phyloP scores from a whole-genome alignment of 2,329 filamentous ascomycete species.

The Trichoderma brevicompactum region DNA sequence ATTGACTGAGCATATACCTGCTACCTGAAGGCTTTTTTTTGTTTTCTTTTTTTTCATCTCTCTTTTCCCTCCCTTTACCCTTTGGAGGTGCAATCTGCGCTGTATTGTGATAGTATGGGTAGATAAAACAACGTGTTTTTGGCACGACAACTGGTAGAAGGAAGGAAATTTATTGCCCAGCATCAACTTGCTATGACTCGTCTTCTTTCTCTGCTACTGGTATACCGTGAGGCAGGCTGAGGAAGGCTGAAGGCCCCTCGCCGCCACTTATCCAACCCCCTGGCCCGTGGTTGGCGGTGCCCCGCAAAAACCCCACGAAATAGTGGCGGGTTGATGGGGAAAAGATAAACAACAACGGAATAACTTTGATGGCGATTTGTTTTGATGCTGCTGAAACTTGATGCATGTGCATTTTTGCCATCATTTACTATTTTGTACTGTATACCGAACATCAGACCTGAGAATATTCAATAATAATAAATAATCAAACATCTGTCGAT shows the following conservation, averaged over 20 bases:
- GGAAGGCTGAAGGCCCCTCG: not conserved
- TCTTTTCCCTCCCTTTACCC: not conserved
- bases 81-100: not conserved
- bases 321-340: not conserved
- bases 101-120: not conserved
- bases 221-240: not conserved
- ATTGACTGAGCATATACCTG: not conserved
- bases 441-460: not conserved
- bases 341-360: conserved; percentile 9
- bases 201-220: not conserved
- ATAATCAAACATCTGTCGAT: too few relatives aligned
- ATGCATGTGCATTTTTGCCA: too few relatives aligned
- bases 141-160: not conserved
- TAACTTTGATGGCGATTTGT: not conserved
- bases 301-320: conserved; percentile 23
- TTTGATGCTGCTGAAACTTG: not conserved
- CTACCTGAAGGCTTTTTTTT: not conserved
- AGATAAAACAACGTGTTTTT: conserved; percentile 19
- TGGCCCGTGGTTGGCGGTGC: conserved; percentile 2
- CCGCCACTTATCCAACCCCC: not conserved
- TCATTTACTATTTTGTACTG: not conserved
- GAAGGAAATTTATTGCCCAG: not conserved
- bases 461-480: not conserved
- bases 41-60: not conserved
- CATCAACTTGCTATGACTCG: not conserved